Evolutionary conservation across 2,329 filamentous ascomycete species (phyloP).

Genomic region (Sporothrix globosa): DNA sequence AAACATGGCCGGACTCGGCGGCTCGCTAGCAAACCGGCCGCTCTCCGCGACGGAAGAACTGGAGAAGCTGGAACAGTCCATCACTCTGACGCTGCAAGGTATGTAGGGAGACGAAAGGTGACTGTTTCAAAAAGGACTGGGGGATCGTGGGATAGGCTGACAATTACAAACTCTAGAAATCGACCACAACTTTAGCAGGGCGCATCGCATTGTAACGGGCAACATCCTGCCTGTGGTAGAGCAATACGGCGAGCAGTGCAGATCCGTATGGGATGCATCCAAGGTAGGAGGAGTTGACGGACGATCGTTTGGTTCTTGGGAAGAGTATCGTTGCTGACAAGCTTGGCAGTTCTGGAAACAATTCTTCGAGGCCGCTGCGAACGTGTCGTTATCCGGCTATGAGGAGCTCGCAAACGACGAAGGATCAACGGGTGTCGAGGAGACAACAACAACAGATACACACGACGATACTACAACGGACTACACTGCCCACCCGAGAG

Average conservation of each 20-base stretch:
- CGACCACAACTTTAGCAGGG: constrained; percentile 96
- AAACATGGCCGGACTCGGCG: constrained; percentile 55
- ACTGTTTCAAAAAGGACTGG: not conserved
- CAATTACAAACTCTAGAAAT: constrained; percentile 67
- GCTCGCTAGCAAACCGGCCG: constrained; percentile 52
- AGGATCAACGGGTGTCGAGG: constrained; percentile 56
- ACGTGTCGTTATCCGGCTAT: constrained; percentile 93
- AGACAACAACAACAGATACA: constrained; percentile 56
- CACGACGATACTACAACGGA: constrained; percentile 58
- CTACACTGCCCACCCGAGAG: constrained; percentile 43
- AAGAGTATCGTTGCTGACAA: not conserved
- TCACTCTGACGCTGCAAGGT: constrained; percentile 94
- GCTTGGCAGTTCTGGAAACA: constrained; percentile 85
- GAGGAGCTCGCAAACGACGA: constrained; percentile 73
- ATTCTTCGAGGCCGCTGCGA: constrained; percentile 98
- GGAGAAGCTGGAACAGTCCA: constrained; percentile 93
- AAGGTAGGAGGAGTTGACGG: constrained; percentile 62
- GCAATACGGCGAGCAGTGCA: constrained; percentile 91
- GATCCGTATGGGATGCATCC: constrained; percentile 93
- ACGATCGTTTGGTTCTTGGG: not conserved
- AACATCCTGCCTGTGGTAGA: constrained; percentile 93
- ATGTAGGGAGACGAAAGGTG: constrained; percentile 29
- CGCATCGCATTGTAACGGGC: constrained; percentile 92
- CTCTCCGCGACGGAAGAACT: constrained; percentile 91
- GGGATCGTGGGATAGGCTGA: not conserved